These are phyloP conservation scores for Pichia ethanolica DNA, from an alignment of 805 yeast genomes.

Conservation along the genomic window DNA sequence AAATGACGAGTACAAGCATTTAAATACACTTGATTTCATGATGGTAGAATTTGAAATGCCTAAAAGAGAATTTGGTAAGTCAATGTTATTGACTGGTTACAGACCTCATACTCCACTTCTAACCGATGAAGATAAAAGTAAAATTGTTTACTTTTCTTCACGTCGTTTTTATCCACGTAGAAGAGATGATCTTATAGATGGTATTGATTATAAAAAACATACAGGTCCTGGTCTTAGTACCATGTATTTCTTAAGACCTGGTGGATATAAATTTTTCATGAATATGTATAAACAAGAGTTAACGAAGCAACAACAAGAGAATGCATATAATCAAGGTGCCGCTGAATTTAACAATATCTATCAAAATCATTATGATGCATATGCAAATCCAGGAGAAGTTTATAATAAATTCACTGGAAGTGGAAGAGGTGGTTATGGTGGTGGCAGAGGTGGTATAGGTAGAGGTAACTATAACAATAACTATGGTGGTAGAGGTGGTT, in stretches of 20 bases:
- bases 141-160: constrained; percentile 39
- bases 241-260: constrained; percentile 38
- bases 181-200: constrained; percentile 17
- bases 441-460: background rate
- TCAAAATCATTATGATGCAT: constrained; percentile 17
- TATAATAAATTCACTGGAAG: constrained; percentile 8
- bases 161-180: constrained; percentile 14
- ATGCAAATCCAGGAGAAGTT: constrained; percentile 12
- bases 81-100: constrained; percentile 78
- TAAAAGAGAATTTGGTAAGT: constrained; percentile 52
- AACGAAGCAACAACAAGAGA: constrained; percentile 18
- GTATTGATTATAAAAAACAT: constrained; percentile 33
- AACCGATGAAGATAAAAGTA: constrained; percentile 61
- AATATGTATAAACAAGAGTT: constrained; percentile 26
- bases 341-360: constrained; percentile 12
- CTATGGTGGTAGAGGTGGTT: constrained; percentile 3
- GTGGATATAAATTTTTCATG: constrained; percentile 44
- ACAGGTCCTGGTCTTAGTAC: constrained; percentile 44
- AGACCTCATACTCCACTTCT: constrained; percentile 55
- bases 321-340: constrained; percentile 11
- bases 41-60: constrained; percentile 57
- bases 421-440: constrained; percentile 1
- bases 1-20: constrained; percentile 31
- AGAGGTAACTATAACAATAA: constrained; percentile 3
- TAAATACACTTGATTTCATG: constrained; percentile 33